Conservation (phyloP, 1,284 basidiomycete genomes). For the Tilletia caries region DNA sequence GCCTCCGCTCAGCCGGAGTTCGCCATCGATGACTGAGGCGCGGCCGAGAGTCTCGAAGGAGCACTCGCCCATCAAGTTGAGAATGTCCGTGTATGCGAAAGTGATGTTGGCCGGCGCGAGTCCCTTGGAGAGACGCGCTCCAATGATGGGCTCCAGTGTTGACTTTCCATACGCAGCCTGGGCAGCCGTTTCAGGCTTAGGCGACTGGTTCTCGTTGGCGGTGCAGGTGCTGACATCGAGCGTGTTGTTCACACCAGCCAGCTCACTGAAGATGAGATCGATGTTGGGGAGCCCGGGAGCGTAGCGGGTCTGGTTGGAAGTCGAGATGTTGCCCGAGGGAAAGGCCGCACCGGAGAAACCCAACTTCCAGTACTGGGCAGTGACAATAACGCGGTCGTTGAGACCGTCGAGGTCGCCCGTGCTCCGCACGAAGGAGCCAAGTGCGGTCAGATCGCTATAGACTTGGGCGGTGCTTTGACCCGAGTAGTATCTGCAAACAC, state of each 20-base stretch:
- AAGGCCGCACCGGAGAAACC: slow-evolving; percentile 21
- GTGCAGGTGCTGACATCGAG: slow-evolving; percentile 26
- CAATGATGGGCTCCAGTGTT: slow-evolving; percentile 21
- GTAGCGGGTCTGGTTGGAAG: slow-evolving; percentile 18
- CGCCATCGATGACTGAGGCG: slow-evolving; percentile 18
- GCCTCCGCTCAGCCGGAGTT: slow-evolving; percentile 17
- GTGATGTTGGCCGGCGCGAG: slow-evolving; percentile 18
- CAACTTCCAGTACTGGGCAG: slow-evolving; percentile 24
- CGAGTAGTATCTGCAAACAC: slow-evolving; percentile 16
- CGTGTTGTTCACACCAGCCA: slow-evolving; percentile 23
- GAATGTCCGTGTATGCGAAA: slow-evolving; percentile 20
- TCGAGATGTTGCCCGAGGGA: slow-evolving; percentile 18
- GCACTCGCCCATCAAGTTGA: slow-evolving; percentile 21
- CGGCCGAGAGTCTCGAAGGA: slow-evolving; percentile 23
- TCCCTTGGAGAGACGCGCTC: slow-evolving; percentile 15
- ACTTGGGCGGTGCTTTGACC: slow-evolving; percentile 17
- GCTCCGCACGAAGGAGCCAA: slow-evolving; percentile 18
- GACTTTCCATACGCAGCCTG: slow-evolving; percentile 20
- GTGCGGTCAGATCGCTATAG: slow-evolving; percentile 13
- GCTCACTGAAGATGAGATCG: slow-evolving; percentile 23
- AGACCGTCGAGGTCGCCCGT: slow-evolving; percentile 18
- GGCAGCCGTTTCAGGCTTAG: slow-evolving; percentile 18
- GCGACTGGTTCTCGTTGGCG: slow-evolving; percentile 10
- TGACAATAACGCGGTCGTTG: slow-evolving; percentile 27
- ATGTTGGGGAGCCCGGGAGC: slow-evolving; percentile 13